Base-by-base conservation (phyloP, 805 yeast species). In the Komagataella pseudopastoris region DNA sequence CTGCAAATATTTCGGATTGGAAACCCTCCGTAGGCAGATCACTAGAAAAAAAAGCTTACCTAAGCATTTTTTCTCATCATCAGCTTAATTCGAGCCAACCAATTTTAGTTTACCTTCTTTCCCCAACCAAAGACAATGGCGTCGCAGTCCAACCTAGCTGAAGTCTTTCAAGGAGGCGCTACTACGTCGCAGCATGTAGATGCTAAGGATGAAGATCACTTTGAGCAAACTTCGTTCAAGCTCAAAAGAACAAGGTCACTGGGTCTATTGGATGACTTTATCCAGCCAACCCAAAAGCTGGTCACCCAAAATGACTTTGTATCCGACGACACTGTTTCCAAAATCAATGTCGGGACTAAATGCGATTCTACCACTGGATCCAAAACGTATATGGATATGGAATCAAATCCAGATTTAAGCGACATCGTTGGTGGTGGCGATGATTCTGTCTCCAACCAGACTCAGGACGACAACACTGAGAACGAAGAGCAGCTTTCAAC, bases 231-330 rank as follows among this genome's bases (percentile, higher is more conserved):
- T 5, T 76, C 91, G 3, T 88, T 84, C 63, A 81, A 80, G 59
- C 69, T 88, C 59, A 88, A 87, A 59, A 70, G 96, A 61, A 88
- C 96, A 39, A 75, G 93, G 59, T 84, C 93, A 6, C 71, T 88
- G 74, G 96, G 96, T 1, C 64, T 86, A 12, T 69, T 88, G 57
- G 95, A 85, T 60, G 87, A 82, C 55, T 83, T 75, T 60, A 61
- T 63, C 5, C 57, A 52, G 14, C 59, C 59, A 44, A 50, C 62
- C 2, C 58, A 51, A 16, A 49, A 46, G 23, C 47, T 51, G 44
- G 78, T 86, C 68, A 88, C 89, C 70, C 89, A 84, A 63, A 96
- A 96, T 67, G 96, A 95, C 44, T 82, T 91, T 58, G 93, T 91
- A 52, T 79, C 93, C 54, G 96, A 90, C 68, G 96, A 87, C 61